Percentiles rank a stretch among this genome's conserved stretches.
Evolutionary conservation across 345 rosid species (phyloP).

Genomic region (Bruguiera parviflora): DNA sequence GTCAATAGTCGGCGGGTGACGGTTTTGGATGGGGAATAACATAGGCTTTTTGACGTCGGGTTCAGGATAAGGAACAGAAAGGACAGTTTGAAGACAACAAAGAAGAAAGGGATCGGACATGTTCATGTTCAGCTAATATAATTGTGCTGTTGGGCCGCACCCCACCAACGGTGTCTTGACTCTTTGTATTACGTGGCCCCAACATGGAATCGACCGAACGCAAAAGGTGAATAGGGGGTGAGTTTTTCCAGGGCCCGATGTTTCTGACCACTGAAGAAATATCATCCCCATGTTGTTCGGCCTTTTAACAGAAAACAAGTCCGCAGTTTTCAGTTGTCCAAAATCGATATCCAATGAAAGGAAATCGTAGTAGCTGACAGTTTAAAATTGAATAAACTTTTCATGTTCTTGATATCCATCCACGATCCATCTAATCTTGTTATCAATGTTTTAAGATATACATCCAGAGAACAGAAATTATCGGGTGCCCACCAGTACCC

Average conservation of each 20-base stretch:
- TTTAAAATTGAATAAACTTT: no score
- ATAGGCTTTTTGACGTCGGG: not conserved
- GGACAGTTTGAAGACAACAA: slow-evolving; percentile 10
- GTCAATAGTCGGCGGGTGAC: slow-evolving; percentile 20
- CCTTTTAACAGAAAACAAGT: no score
- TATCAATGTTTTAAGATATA: no score
- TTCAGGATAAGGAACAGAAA: slow-evolving; percentile 12
- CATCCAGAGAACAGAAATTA: no score
- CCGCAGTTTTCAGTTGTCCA: no score
- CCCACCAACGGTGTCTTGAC: not conserved
- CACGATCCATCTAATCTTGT: no score
- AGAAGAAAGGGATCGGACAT: no score
- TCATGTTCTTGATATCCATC: no score
- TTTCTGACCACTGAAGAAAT: not conserved
- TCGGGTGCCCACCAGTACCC: no score
- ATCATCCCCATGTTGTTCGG: no score
- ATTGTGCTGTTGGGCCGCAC: slow-evolving; percentile 11
- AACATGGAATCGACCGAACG: not conserved
- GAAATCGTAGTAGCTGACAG: no score
- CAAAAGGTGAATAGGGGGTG: not conserved
- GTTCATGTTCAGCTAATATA: not conserved
- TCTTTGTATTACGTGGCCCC: slow-evolving; percentile 13
- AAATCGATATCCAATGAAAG: no score
- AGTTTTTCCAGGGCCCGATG: slow-evolving; percentile 3
- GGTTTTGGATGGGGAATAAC: slow-evolving; percentile 10